Conservation (phyloP, 75 land plant species). For the Ceratopteris richardii region DNA sequence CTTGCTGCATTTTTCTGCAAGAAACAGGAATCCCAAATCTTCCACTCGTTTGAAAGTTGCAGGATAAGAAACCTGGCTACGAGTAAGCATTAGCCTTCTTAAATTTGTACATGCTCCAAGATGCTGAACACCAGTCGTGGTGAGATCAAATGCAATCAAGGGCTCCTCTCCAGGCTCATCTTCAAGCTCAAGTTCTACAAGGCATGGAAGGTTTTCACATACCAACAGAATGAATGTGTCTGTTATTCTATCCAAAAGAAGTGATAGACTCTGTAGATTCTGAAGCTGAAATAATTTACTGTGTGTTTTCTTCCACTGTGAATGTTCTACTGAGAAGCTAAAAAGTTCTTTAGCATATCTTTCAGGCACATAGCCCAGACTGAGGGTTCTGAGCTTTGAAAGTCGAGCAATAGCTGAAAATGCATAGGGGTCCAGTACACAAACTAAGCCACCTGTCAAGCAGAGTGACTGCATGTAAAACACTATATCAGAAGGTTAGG, state of each 20-base stretch:
- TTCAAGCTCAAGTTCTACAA: conserved; percentile 72
- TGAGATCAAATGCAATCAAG: conserved; percentile 50
- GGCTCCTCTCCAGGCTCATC: conserved; percentile 89
- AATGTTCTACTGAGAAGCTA: conserved; percentile 17
- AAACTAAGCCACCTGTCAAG: conserved; percentile 48
- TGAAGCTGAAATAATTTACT: conserved; percentile 19
- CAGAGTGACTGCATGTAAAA: conserved; percentile 44
- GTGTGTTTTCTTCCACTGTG: background rate
- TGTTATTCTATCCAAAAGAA: conserved; percentile 71
- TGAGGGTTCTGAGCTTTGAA: conserved; percentile 52
- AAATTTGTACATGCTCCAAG: conserved; percentile 53
- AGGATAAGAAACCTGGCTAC: conserved; percentile 61
- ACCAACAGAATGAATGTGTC: conserved; percentile 60
- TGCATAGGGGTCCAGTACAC: conserved; percentile 34
- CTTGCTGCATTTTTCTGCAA: conserved; percentile 64
- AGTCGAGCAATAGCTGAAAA: conserved; percentile 48
- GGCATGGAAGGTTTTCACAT: conserved; percentile 43
- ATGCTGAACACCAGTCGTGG: conserved; percentile 76
- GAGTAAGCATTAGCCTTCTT: conserved; percentile 62
- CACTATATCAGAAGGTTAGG: background rate
- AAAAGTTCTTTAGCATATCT: conserved; percentile 54
- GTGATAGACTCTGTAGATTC: conserved; percentile 55
- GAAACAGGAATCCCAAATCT: conserved; percentile 82
- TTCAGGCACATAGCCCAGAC: conserved; percentile 60
- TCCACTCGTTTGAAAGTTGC: conserved; percentile 72